These are phyloP conservation scores for Pichia insulana DNA, from an alignment of 805 yeast species.

Conservation along the genomic window DNA sequence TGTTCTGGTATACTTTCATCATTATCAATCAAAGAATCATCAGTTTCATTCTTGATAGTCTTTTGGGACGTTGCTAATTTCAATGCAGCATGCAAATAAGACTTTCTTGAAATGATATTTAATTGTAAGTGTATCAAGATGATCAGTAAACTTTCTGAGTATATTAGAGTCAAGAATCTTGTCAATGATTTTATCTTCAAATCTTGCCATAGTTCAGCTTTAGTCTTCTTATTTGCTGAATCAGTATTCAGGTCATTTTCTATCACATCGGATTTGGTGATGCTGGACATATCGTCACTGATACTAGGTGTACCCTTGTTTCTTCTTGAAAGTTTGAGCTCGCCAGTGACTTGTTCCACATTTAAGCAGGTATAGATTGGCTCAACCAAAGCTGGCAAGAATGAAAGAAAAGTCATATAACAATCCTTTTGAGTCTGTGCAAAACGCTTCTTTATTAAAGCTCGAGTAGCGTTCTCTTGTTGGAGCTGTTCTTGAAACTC, in stretches of 20 bases:
- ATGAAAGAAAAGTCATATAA: conserved; percentile 69
- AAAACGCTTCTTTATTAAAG: conserved; percentile 71
- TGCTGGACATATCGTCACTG: conserved; percentile 14
- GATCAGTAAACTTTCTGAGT: conserved; percentile 60
- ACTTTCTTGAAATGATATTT: conserved; percentile 79
- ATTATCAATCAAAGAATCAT: conserved; percentile 25
- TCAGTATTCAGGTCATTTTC: background rate
- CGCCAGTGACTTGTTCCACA: conserved; percentile 65
- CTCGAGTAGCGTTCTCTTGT: conserved; percentile 52
- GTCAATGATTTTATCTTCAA: conserved; percentile 68
- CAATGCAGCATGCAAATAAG: conserved; percentile 73
- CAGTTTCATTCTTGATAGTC: conserved; percentile 24
- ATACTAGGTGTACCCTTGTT: conserved; percentile 19
- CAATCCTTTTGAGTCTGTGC: conserved; percentile 91
- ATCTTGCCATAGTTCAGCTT: conserved; percentile 75
- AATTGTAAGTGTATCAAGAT: conserved; percentile 77
- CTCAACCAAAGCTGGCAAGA: conserved; percentile 65
- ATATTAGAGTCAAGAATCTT: conserved; percentile 61
- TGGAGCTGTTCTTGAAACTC: conserved; percentile 44
- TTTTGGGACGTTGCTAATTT: conserved; percentile 43
- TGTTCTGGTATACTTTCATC: conserved; percentile 53
- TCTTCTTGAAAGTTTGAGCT: conserved; percentile 49
- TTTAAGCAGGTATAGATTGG: conserved; percentile 56
- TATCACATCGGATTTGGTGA: conserved; percentile 11
- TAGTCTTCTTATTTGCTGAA: conserved; percentile 25